Evolutionary conservation across 192 early-diverging fungal species (phyloP).

Genomic region (Coemansia brasiliensis): DNA sequence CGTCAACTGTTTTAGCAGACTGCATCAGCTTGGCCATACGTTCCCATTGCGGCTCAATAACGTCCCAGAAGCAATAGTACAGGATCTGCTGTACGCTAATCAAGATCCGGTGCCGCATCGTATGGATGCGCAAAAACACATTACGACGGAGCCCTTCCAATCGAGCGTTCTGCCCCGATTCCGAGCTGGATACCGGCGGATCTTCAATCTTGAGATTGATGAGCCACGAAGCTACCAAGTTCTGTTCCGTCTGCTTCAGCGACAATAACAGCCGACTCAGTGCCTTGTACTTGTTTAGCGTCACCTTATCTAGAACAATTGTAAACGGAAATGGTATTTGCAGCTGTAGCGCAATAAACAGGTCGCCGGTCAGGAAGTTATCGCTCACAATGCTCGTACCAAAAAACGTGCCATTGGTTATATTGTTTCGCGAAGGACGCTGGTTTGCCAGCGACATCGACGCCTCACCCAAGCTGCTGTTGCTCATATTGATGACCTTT

Average conservation of each 20-base stretch:
- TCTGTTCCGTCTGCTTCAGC: constrained; percentile 86
- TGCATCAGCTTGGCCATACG: constrained; percentile 64
- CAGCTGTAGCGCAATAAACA: constrained; percentile 79
- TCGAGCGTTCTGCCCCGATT: constrained; percentile 38
- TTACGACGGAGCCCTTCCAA: constrained; percentile 55
- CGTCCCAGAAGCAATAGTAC: constrained; percentile 88
- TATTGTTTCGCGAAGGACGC: background rate
- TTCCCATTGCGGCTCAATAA: constrained; percentile 90
- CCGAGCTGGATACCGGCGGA: constrained; percentile 14
- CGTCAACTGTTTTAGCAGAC: constrained; percentile 79
- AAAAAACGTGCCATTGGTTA: constrained; percentile 12
- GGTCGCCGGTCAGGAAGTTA: constrained; percentile 61
- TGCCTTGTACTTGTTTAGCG: constrained; percentile 88
- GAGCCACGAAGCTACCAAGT: constrained; percentile 76
- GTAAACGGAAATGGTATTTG: constrained; percentile 87
- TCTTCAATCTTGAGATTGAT: constrained; percentile 40
- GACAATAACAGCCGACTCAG: constrained; percentile 86
- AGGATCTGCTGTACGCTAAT: constrained; percentile 91
- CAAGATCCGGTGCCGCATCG: constrained; percentile 79
- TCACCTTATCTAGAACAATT: constrained; percentile 79
- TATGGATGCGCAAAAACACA: constrained; percentile 65
- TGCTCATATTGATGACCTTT: constrained; percentile 17
- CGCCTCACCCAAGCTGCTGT: background rate
- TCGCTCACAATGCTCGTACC: constrained; percentile 24
- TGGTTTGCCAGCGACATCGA: constrained; percentile 6